Conservation (phyloP, 495 filamentous ascomycete genomes). For the Penicillium diatomitis region DNA sequence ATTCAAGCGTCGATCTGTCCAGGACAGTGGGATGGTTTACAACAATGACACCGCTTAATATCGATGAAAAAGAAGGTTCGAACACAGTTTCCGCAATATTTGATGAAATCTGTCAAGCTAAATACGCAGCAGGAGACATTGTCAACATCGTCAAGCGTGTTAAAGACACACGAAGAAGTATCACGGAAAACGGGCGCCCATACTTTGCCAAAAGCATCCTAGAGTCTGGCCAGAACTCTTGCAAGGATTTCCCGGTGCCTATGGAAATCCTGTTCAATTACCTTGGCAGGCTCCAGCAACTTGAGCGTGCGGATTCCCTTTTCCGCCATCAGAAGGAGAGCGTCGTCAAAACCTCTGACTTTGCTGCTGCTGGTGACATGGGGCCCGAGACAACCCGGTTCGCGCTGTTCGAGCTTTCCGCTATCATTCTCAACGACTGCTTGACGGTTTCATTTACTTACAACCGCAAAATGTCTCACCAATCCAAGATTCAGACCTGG, state of each 20-base stretch:
- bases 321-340: conserved; percentile 49
- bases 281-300: conserved; percentile 49
- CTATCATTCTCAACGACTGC: conserved; percentile 47
- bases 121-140: conserved; percentile 10
- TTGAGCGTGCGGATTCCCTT: conserved; percentile 49
- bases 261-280: conserved; percentile 67
- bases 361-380: conserved; percentile 38
- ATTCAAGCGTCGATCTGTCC: conserved; percentile 41
- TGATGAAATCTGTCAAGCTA: not conserved
- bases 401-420: conserved; percentile 55
- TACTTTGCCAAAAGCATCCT: conserved; percentile 46
- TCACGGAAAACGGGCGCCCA: conserved; percentile 30
- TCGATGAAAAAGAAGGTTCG: conserved; percentile 20
- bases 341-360: conserved; percentile 28
- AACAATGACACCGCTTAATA: conserved; percentile 39
- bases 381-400: conserved; percentile 42
- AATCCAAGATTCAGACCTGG: conserved; percentile 49
- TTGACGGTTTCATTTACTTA: conserved; percentile 55
- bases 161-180: conserved; percentile 37
- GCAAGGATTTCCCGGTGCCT: conserved; percentile 41
- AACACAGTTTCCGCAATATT: conserved; percentile 2
- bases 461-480: conserved; percentile 49
- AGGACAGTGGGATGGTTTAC: conserved; percentile 57
- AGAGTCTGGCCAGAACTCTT: conserved; percentile 29
- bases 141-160: conserved; percentile 32